These are phyloP conservation scores for Agaricus sinodeliciosus DNA, from an alignment of 768 basidiomycete species.

Conservation along the genomic window DNA sequence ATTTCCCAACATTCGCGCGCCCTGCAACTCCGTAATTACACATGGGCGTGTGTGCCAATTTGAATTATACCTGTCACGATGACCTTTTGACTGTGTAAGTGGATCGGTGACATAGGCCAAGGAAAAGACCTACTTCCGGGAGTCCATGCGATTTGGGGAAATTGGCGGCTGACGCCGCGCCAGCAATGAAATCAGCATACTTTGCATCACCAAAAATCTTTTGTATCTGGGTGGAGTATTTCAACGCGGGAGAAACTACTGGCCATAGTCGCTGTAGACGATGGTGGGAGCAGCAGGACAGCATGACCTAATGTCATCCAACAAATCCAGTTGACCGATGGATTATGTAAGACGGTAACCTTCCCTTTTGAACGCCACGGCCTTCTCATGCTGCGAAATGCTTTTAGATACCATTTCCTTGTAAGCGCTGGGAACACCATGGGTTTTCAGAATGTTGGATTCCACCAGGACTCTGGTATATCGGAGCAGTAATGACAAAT, in stretches of 20 bases:
- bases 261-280: background rate
- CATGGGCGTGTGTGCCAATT: background rate
- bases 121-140: constrained; percentile 33
- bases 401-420: background rate
- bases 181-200: constrained; percentile 31
- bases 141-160: constrained; percentile 35
- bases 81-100: constrained; percentile 23
- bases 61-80: constrained; percentile 33
- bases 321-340: background rate
- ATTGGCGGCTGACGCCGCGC: constrained; percentile 28
- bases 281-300: background rate
- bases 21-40: constrained; percentile 30
- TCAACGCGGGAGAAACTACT: background rate
- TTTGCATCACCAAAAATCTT: constrained; percentile 23
- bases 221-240: constrained; percentile 13
- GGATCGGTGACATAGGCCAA: background rate
- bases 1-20: constrained; percentile 76
- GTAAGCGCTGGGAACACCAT: background rate
- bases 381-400: background rate
- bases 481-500: background rate
- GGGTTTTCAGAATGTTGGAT: background rate
- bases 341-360: background rate
- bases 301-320: background rate
- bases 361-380: too few species aligned
- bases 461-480: background rate